phyloP scores from a whole-genome alignment of 192 early-diverging fungal species.

The Coemansia sp. region DNA sequence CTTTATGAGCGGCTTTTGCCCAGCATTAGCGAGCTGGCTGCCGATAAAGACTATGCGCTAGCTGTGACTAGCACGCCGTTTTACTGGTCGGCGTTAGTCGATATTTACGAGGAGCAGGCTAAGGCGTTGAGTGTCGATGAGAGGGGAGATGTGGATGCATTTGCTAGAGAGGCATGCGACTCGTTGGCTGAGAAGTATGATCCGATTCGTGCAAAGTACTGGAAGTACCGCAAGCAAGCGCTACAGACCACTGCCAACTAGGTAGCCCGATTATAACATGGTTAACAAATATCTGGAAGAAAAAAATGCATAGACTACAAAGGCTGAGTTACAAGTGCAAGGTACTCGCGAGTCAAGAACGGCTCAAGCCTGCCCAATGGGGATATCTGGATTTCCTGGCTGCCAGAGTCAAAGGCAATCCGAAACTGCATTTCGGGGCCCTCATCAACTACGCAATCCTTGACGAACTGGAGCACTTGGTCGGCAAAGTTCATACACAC shows the following conservation, averaged over 20 bases:
- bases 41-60: conserved; percentile 11
- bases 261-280: background rate
- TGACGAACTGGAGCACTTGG: conserved; percentile 57
- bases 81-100: conserved; percentile 54
- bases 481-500: conserved; percentile 88
- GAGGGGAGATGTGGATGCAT: conserved; percentile 11
- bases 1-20: conserved; percentile 40
- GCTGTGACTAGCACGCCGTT: conserved; percentile 36
- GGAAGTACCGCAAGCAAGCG: conserved; percentile 38
- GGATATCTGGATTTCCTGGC: conserved; percentile 18
- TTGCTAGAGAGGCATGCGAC: conserved; percentile 32
- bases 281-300: conserved; percentile 4
- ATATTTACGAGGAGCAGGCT: conserved; percentile 47
- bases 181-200: conserved; percentile 34
- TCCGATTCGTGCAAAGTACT: conserved; percentile 45
- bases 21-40: conserved; percentile 30
- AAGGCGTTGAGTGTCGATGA: conserved; percentile 12
- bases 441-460: conserved; percentile 17
- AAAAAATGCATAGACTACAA: background rate
- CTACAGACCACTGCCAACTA: conserved; percentile 8
- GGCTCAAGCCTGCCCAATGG: conserved; percentile 18
- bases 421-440: conserved; percentile 47
- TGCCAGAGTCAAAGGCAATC: conserved; percentile 29
- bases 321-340: conserved; percentile 1
- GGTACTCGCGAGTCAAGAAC: conserved; percentile 33